Evolutionary conservation across 2,329 filamentous ascomycete species (phyloP).

Genomic region (Teratosphaeria epicoccoides): DNA sequence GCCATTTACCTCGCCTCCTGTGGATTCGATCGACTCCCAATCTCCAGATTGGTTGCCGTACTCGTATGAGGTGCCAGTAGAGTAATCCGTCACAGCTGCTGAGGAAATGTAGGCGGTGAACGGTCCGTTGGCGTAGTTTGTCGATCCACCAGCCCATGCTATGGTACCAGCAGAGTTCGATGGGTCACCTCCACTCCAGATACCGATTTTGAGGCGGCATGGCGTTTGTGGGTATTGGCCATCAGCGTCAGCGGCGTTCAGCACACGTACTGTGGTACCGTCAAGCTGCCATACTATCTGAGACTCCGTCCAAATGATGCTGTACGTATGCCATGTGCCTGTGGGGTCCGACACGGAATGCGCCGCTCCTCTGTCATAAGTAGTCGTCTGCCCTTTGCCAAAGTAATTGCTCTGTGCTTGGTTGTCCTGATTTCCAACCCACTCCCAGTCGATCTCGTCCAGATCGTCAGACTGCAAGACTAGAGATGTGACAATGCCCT

Average conservation of each 20-base stretch:
- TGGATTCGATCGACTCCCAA: constrained; percentile 66
- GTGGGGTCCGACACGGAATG: constrained; percentile 62
- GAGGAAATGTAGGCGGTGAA: constrained; percentile 77
- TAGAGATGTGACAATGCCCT: constrained; percentile 84
- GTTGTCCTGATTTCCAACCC: constrained; percentile 65
- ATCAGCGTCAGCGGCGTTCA: constrained; percentile 59
- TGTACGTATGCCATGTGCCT: constrained; percentile 70
- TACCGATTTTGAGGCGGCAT: constrained; percentile 85
- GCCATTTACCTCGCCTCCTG: constrained; percentile 59
- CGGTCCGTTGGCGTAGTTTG: constrained; percentile 72
- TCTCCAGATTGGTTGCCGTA: constrained; percentile 70
- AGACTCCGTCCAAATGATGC: constrained; percentile 78
- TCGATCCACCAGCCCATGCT: constrained; percentile 76
- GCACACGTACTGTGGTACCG: constrained; percentile 63
- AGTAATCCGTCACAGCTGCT: constrained; percentile 77
- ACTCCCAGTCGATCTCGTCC: constrained; percentile 97
- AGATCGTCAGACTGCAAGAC: constrained; percentile 84
- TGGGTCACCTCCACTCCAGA: constrained; percentile 85
- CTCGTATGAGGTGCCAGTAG: constrained; percentile 72
- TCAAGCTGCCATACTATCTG: constrained; percentile 83
- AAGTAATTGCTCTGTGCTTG: constrained; percentile 98
- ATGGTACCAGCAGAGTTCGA: constrained; percentile 73
- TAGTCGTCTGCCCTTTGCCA: constrained; percentile 74
- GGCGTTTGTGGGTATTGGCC: constrained; percentile 86
- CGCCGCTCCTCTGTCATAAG: constrained; percentile 80